Base-by-base conservation (phyloP, 1,139 yeast species). In the Yamadazyma oceani region DNA sequence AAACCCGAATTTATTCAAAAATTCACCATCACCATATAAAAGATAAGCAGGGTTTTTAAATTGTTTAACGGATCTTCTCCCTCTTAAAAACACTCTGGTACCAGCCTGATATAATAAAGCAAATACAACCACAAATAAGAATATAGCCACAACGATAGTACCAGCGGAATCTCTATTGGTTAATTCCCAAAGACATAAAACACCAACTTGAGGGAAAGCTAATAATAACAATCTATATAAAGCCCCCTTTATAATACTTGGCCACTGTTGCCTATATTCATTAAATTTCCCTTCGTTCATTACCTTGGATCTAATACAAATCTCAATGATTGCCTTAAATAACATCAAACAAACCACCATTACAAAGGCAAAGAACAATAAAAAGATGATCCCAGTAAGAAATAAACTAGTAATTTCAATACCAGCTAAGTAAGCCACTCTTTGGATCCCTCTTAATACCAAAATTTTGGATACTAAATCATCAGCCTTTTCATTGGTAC, bases 41-140 rank as follows among this genome's bases (percentile, higher is more conserved):
- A 90, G 72, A 58, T 88, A 92, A 1, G 98, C 98, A 0, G 98
- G 96, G 53, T 90, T 92, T 57, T 86, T 84, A 68, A 82, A 88
- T 46, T 85, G 73, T 44, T 73, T 70, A 23, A 75, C 72, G 0
- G 97, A 89, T 48, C 75, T 75, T 44, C 82, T 69, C 17, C 97
- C 98, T 49, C 82, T 73, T 13, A 76, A 49, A 37, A 84, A 64
- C 13, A 90, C 95, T 55, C 86, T 78, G 27, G 70, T 57, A 1
- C 94, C 78, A 7, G 96, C 97, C 60, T 82, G 90, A 11, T 70
- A 64, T 46, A 92, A 68, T 36, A 92, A 69, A 1, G 74, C 76
- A 14, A 80, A 52, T 6, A 81, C 66, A 30, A 85, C 66, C 4
- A 76, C 53, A 28, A 87, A 71, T 40, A 86, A 66, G 45, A 86